These are phyloP conservation scores for Colletotrichum coccodes DNA, from an alignment of 2,329 filamentous ascomycete species.

Conservation along the genomic window DNA sequence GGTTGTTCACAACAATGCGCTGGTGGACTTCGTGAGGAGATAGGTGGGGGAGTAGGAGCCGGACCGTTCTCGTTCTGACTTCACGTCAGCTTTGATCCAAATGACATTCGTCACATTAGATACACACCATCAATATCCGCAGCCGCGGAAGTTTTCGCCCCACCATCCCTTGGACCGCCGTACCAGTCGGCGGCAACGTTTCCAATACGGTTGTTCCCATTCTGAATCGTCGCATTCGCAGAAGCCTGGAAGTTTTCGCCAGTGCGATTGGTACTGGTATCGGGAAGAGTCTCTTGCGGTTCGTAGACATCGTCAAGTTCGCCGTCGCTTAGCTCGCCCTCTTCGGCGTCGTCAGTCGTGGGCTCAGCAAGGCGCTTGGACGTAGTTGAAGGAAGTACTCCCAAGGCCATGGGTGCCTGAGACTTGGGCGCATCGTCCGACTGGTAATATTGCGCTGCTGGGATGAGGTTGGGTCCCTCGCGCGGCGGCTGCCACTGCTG, in stretches of 20 bases:
- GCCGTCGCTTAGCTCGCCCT: constrained; percentile 81
- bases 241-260: background rate
- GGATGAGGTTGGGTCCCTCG: constrained; percentile 33
- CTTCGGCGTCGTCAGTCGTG: constrained; percentile 54
- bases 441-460: constrained; percentile 33
- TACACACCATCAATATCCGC: constrained; percentile 5
- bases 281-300: constrained; percentile 39
- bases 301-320: constrained; percentile 70
- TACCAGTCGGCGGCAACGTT: background rate
- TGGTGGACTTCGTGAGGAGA: constrained; percentile 58
- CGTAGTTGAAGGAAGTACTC: background rate
- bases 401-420: background rate
- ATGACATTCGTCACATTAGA: background rate
- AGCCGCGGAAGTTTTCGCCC: background rate
- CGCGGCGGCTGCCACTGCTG: constrained; percentile 22
- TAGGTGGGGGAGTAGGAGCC: constrained; percentile 62
- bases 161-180: background rate
- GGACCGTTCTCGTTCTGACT: constrained; percentile 53
- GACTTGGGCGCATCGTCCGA: constrained; percentile 27
- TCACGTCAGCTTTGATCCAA: background rate
- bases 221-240: background rate
- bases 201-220: background rate
- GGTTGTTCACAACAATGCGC: background rate
- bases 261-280: background rate
- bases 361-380: background rate